phyloP scores from a whole-genome alignment of 2,329 filamentous ascomycete genomes.

The Fusarium anguioides region DNA sequence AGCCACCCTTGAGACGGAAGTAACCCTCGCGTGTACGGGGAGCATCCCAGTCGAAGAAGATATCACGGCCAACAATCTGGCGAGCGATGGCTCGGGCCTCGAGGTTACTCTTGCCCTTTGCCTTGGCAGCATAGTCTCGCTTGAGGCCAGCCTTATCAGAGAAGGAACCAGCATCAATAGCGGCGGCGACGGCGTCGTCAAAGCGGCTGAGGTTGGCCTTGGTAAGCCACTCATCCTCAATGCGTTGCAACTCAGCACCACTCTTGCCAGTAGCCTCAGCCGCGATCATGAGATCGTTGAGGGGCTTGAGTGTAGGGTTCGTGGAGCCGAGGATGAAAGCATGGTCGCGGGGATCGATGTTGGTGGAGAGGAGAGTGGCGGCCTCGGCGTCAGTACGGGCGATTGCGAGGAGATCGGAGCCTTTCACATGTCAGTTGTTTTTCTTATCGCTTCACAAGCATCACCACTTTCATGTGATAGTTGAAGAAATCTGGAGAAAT shows the following conservation, averaged over 20 bases:
- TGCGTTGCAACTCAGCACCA: slow-evolving; percentile 83
- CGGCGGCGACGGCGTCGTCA: slow-evolving; percentile 86
- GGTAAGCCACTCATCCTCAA: slow-evolving; percentile 88
- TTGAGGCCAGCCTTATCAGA: slow-evolving; percentile 76
- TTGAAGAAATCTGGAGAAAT: slow-evolving; percentile 10
- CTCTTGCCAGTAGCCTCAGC: slow-evolving; percentile 85
- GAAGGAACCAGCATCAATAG: slow-evolving; percentile 76
- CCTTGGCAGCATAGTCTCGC: slow-evolving; percentile 71
- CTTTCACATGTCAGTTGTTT: slow-evolving; percentile 53
- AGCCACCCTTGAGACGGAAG: slow-evolving; percentile 93
- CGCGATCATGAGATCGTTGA: slow-evolving; percentile 90
- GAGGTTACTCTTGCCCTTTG: slow-evolving; percentile 85
- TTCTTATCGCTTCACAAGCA: too few relatives aligned
- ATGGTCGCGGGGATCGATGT: slow-evolving; percentile 95
- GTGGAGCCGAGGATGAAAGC: slow-evolving; percentile 91
- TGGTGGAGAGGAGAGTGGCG: slow-evolving; percentile 95
- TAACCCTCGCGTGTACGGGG: slow-evolving; percentile 93
- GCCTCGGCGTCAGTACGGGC: slow-evolving; percentile 98
- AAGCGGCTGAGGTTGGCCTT: slow-evolving; percentile 88
- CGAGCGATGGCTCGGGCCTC: slow-evolving; percentile 86
- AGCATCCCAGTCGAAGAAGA: slow-evolving; percentile 96
- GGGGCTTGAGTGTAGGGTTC: slow-evolving; percentile 83
- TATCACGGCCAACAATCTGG: slow-evolving; percentile 78
- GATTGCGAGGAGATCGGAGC: slow-evolving; percentile 86
- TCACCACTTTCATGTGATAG: slow-evolving; percentile 25